A percentile compares a stretch with the other conserved stretches of the same genome.
Evolutionary conservation across 1,284 basidiomycete species (phyloP).

Genomic region (Ganoderma meredithae): DNA sequence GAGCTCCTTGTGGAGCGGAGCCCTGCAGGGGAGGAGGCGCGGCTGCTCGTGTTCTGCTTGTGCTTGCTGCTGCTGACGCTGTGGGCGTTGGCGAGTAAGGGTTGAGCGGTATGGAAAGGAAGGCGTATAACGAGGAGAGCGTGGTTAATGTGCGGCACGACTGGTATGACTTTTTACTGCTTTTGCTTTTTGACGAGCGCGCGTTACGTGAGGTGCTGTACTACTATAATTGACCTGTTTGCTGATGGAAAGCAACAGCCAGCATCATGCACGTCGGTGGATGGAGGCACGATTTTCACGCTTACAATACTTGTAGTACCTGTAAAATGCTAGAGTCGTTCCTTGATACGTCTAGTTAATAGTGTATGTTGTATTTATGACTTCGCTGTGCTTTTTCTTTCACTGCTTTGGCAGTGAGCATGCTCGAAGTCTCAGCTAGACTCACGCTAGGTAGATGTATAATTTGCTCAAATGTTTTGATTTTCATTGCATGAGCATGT

Average conservation of each 20-base stretch:
- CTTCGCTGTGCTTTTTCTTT: background rate
- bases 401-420: background rate
- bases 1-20: slow-evolving; percentile 62
- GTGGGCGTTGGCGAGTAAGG: slow-evolving; percentile 47
- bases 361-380: background rate
- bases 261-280: background rate
- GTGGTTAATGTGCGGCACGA: background rate
- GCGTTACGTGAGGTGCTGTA: background rate
- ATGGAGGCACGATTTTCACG: background rate
- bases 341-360: background rate
- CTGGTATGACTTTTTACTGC: background rate
- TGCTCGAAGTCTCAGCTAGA: background rate
- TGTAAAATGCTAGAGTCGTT: background rate
- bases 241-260: background rate
- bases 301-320: background rate
- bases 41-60: slow-evolving; percentile 64
- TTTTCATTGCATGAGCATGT: background rate
- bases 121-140: background rate
- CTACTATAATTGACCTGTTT: background rate
- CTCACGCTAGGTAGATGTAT: background rate
- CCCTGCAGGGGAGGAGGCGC: slow-evolving; percentile 72
- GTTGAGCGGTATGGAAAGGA: slow-evolving; percentile 3
- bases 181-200: slow-evolving; percentile 1
- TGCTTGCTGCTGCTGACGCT: slow-evolving; percentile 61
- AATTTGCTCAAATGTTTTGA: background rate